Evolutionary conservation across 345 rosid genomes (phyloP).

Genomic region (Litchi chinensis): DNA sequence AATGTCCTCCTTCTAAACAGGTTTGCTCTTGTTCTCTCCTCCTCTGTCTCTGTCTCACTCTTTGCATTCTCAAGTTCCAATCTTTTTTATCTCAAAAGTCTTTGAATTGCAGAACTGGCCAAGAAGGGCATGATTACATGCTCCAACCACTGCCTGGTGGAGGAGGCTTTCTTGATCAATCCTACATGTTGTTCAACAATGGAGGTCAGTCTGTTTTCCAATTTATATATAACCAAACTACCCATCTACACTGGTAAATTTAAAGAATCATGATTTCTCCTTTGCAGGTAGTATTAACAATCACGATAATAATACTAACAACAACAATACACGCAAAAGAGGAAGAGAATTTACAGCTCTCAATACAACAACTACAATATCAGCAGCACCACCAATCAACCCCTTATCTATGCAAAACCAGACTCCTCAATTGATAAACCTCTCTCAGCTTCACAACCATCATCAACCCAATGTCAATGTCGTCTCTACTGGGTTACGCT

Average conservation of each 20-base stretch:
- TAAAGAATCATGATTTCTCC: neutral
- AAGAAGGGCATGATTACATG: slow-evolving; percentile 63
- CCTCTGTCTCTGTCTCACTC: neutral
- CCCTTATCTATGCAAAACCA: slow-evolving; percentile 47
- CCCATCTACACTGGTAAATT: too few relatives aligned
- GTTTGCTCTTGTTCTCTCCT: slow-evolving; percentile 25
- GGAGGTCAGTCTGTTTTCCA: slow-evolving; percentile 32
- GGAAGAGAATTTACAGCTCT: slow-evolving; percentile 50
- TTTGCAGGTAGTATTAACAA: slow-evolving; percentile 25
- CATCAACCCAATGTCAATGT: slow-evolving; percentile 55
- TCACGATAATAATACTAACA: neutral
- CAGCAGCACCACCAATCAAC: slow-evolving; percentile 29
- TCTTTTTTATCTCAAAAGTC: neutral
- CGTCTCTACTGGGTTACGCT: slow-evolving; percentile 79
- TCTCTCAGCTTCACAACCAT: slow-evolving; percentile 54
- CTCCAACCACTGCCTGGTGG: slow-evolving; percentile 55
- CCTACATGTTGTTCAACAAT: slow-evolving; percentile 49
- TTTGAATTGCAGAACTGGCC: slow-evolving; percentile 54
- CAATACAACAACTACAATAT: neutral
- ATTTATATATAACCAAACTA: neutral
- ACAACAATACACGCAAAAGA: slow-evolving; percentile 58
- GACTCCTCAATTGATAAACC: slow-evolving; percentile 52
- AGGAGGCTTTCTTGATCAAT: slow-evolving; percentile 55
- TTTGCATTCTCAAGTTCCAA: neutral
- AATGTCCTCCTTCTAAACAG: slow-evolving; percentile 77